A percentile compares a stretch with the other conserved stretches of the same genome.
phyloP scores from a whole-genome alignment of 768 basidiomycete species.

The Tulasnella sp. region DNA sequence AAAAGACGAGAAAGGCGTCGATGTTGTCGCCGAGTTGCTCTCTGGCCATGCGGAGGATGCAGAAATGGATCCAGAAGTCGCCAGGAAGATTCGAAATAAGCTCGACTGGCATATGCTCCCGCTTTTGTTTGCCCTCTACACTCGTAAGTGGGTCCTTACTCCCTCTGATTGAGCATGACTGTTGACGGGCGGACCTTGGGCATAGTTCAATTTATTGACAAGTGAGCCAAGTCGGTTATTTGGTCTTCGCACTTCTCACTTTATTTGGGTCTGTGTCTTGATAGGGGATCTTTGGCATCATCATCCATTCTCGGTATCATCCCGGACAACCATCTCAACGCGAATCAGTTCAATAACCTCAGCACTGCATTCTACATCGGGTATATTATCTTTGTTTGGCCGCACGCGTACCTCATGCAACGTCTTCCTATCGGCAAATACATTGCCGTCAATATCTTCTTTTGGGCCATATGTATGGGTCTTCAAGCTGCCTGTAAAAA shows the following conservation, averaged over 20 bases:
- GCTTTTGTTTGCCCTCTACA: background rate
- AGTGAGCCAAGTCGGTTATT: constrained; percentile 18
- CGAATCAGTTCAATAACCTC: constrained; percentile 29
- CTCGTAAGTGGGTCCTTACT: background rate
- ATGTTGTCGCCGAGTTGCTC: constrained; percentile 9
- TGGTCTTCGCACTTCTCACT: background rate
- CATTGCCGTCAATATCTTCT: constrained; percentile 29
- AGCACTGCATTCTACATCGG: constrained; percentile 25
- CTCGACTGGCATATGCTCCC: constrained; percentile 10
- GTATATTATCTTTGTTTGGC: constrained; percentile 29
- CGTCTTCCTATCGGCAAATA: constrained; percentile 31
- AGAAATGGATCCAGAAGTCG: constrained; percentile 12
- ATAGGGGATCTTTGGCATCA: constrained; percentile 23
- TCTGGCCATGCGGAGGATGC: constrained; percentile 19
- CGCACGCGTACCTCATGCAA: constrained; percentile 30
- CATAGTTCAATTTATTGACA: constrained; percentile 32
- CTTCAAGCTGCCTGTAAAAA: constrained; percentile 31
- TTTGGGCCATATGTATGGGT: constrained; percentile 31
- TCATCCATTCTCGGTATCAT: constrained; percentile 31
- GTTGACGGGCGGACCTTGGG: background rate
- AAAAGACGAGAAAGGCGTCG: constrained; percentile 16
- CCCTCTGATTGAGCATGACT: background rate
- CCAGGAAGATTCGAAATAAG: background rate
- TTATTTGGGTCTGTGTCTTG: background rate
- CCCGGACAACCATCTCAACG: constrained; percentile 28